Percentiles rank a stretch among this genome's conserved stretches.
phyloP scores from a whole-genome alignment of 495 filamentous ascomycete genomes.

The Podospora fimiseda region DNA sequence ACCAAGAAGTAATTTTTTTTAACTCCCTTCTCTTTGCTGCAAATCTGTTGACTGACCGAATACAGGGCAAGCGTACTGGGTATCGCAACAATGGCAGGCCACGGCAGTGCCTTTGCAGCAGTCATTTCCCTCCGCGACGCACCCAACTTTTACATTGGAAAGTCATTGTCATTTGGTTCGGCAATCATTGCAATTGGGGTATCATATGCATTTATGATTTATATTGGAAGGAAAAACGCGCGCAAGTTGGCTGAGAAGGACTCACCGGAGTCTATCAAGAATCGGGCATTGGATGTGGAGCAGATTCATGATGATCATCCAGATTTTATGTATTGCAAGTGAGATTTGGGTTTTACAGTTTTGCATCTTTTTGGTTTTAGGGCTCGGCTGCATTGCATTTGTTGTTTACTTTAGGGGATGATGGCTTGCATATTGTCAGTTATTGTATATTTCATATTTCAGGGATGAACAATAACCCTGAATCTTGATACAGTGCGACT shows the following conservation, averaged over 20 bases:
- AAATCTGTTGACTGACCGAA: neutral
- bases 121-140: conserved; percentile 8
- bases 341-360: too few relatives aligned
- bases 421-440: neutral
- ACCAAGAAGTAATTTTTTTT: conserved; percentile 19
- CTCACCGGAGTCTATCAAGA: neutral
- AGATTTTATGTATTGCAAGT: conserved; percentile 13
- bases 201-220: neutral
- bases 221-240: conserved; percentile 2
- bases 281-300: conserved; percentile 6
- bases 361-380: neutral
- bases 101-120: conserved; percentile 7
- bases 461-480: too few relatives aligned
- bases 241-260: conserved; percentile 10
- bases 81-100: conserved; percentile 10
- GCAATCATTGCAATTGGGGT: neutral
- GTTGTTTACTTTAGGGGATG: too few relatives aligned
- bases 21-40: neutral
- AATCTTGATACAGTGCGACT: too few relatives aligned
- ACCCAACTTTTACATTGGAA: conserved; percentile 7
- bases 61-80: conserved; percentile 1
- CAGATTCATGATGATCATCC: conserved; percentile 12
- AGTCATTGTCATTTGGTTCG: conserved; percentile 1
- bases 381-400: too few relatives aligned
- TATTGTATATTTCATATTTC: too few relatives aligned